A percentile compares a stretch with the other conserved stretches of the same genome.
Evolutionary conservation across 2,329 filamentous ascomycete species (phyloP).

Genomic region (Hyphodiscus sp.): DNA sequence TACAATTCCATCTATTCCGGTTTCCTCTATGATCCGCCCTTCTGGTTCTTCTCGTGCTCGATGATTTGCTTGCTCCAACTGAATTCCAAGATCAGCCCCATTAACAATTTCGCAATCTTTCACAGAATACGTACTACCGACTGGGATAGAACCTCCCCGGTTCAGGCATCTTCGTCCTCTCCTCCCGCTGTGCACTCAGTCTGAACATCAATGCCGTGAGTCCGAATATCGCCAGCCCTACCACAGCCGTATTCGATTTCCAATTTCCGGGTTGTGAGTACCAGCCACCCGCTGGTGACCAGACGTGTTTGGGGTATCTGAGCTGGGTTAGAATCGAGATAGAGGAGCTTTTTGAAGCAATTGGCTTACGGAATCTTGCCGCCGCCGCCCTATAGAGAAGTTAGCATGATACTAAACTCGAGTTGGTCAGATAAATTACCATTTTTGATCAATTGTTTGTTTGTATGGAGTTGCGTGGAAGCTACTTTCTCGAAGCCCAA

Average conservation of each 20-base stretch:
- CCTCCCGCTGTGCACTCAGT: conserved; percentile 67
- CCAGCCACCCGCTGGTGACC: conserved; percentile 97
- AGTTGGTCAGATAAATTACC: conserved; percentile 37
- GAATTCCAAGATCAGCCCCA: conserved; percentile 25
- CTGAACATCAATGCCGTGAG: conserved; percentile 64
- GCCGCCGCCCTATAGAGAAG: conserved; percentile 61
- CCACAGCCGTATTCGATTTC: conserved; percentile 82
- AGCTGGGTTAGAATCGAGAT: conserved; percentile 13
- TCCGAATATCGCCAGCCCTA: conserved; percentile 61
- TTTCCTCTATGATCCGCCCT: conserved; percentile 21
- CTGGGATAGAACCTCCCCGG: conserved; percentile 74
- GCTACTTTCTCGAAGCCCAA: not conserved
- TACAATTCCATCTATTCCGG: conserved; percentile 16
- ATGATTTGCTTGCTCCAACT: conserved; percentile 69
- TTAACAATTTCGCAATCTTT: not conserved
- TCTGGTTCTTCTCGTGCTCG: conserved; percentile 56
- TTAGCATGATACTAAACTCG: conserved; percentile 34
- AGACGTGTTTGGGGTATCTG: conserved; percentile 98
- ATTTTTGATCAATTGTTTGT: conserved; percentile 42
- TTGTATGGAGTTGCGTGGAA: conserved; percentile 7
- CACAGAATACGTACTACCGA: conserved; percentile 61
- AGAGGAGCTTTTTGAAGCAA: conserved; percentile 7
- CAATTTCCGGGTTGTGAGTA: conserved; percentile 93
- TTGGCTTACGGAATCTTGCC: conserved; percentile 62
- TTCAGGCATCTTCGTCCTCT: conserved; percentile 69